phyloP scores from a whole-genome alignment of 495 filamentous ascomycete species.

The Beverwykella pulmonaria region DNA sequence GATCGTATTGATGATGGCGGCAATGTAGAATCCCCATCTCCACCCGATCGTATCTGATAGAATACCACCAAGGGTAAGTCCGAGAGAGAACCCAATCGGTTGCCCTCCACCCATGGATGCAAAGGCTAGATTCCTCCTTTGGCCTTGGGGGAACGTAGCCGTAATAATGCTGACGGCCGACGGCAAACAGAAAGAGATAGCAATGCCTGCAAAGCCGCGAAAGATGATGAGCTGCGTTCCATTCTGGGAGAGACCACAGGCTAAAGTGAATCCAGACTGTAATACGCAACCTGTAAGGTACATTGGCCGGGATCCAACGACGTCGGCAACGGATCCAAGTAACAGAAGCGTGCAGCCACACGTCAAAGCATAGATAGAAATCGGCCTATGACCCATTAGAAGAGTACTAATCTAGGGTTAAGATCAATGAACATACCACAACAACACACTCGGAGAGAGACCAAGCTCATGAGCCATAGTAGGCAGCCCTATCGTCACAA shows the following conservation, averaged over 20 bases:
- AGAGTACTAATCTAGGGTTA: neutral
- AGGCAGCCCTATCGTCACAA: conserved; percentile 54
- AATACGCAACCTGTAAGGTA: conserved; percentile 52
- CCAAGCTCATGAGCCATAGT: conserved; percentile 53
- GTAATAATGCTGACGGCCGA: conserved; percentile 55
- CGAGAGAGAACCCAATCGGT: conserved; percentile 52
- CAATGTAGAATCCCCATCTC: conserved; percentile 52
- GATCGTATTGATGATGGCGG: conserved; percentile 47
- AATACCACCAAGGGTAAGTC: conserved; percentile 53
- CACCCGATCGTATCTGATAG: conserved; percentile 54
- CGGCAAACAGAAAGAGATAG: conserved; percentile 56
- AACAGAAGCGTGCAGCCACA: conserved; percentile 53
- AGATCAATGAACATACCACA: conserved; percentile 47
- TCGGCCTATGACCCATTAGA: conserved; percentile 43
- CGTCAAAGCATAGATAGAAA: conserved; percentile 52
- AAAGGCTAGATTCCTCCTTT: conserved; percentile 52
- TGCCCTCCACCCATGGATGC: conserved; percentile 52
- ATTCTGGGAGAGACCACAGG: conserved; percentile 49
- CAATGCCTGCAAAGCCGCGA: conserved; percentile 55
- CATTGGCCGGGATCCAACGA: conserved; percentile 52
- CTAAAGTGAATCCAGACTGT: conserved; percentile 50
- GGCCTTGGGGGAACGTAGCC: conserved; percentile 46
- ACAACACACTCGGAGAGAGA: conserved; percentile 45
- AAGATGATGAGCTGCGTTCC: conserved; percentile 56
- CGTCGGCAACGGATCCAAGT: conserved; percentile 56